Evolutionary conservation across 208 protist genomes (phyloP), one percentile per base, ranked within the genome.

Genomic region (Balamuthia mandrillaris): DNA sequence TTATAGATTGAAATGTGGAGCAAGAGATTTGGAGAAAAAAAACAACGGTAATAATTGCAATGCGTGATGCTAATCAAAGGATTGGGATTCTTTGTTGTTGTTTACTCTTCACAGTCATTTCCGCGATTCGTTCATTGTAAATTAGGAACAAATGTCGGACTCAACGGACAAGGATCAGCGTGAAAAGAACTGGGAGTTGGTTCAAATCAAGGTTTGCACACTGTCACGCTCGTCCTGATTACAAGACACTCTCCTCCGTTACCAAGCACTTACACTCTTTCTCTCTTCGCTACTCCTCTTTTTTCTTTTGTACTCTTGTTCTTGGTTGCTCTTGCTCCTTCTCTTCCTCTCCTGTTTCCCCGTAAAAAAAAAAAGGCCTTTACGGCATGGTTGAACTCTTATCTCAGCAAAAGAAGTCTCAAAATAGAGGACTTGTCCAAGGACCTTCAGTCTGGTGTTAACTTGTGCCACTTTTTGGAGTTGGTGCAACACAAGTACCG

Each of bases 381-480:
- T 31, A 77, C 66, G 14, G 49, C 66, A 37, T 77, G 66, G 66
- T 31, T 77, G 27, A 77, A 77, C 56, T 77, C 66, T n/a, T 77
- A 77, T 45, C 66, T 77, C 6, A 29, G 56, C n/a, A 52, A 49
- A 45, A 39, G 66, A 21, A 45, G 66, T 0, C 9, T 77, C n/a
- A 56, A 49, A 24, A 5, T 77, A 3, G 21, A 9, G 10, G 44
- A 77, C 37, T 45, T 77, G 24, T 39, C 49, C 16, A 1, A 56
- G 27, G 66, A 77, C 27, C 37, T 77, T 2, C 66, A 77, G 24
- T 39, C 49, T 27, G 66, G 66, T 45, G 56, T 45, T 77, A 21
- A 56, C 12, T 29, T 77, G n/a, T 56, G 56, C 37, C 66, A 77
- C 66, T 77, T 77, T 31, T 9, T 77, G 1, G 66, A 77, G 44